Conservation (phyloP, 352 stramenopile species). For the Phytophthora idaei region DNA sequence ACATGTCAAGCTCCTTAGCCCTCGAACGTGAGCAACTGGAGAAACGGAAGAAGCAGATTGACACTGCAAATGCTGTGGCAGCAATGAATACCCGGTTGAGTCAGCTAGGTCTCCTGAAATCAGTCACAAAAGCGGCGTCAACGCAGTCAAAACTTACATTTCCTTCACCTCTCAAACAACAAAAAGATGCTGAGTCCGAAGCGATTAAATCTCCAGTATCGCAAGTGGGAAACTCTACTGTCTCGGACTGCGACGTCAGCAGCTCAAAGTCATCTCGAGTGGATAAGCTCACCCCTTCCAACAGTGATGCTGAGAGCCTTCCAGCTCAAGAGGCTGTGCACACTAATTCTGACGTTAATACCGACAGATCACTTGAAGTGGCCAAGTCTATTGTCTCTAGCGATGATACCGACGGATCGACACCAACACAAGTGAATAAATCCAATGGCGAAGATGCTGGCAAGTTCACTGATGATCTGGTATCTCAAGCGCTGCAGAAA, state of each 20-base stretch:
- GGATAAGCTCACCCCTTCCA: not conserved
- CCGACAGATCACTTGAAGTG: not conserved
- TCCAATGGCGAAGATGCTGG: slow-evolving; percentile 9
- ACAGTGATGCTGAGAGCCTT: not conserved
- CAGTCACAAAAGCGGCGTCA: slow-evolving; percentile 1
- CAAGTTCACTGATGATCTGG: slow-evolving; percentile 20
- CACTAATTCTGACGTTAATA: not conserved
- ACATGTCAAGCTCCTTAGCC: slow-evolving; percentile 47
- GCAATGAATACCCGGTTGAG: slow-evolving; percentile 75
- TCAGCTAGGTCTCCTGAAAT: slow-evolving; percentile 60
- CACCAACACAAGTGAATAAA: not conserved
- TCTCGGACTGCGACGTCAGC: not conserved
- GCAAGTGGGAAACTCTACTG: not conserved
- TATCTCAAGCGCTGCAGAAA: slow-evolving; percentile 33
- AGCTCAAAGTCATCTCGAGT: not conserved
- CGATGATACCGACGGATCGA: not conserved
- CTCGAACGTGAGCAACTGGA: slow-evolving; percentile 75
- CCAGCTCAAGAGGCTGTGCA: not conserved
- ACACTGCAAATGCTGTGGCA: slow-evolving; percentile 76
- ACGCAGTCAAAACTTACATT: not conserved
- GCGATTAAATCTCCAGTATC: not conserved
- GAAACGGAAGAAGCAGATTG: slow-evolving; percentile 71
- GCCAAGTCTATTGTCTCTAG: not conserved
- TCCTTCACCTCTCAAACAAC: slow-evolving; percentile 2
- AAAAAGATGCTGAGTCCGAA: not conserved